A percentile compares a stretch with the other conserved stretches of the same genome.
Conservation (phyloP, 352 stramenopile species). For the Poterioochromonas sp. region DNA sequence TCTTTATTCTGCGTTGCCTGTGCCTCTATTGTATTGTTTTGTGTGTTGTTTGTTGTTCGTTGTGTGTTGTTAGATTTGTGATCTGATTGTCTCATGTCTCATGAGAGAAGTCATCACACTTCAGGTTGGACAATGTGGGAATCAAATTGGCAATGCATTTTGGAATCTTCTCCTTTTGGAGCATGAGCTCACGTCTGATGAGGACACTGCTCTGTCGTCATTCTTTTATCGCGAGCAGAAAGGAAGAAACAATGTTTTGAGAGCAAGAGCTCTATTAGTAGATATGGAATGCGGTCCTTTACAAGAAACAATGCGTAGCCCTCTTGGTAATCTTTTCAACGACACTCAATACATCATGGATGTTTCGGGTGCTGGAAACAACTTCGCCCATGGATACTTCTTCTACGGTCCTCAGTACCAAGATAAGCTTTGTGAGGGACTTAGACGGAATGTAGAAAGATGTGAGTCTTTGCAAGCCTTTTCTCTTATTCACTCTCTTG, state of each 20-base stretch:
- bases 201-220: conserved; percentile 15
- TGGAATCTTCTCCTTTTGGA: conserved; percentile 76
- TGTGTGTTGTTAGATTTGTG: too few species aligned
- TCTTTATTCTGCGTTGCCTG: too few species aligned
- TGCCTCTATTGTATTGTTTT: too few species aligned
- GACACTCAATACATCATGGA: conserved; percentile 70
- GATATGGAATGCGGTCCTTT: conserved; percentile 82
- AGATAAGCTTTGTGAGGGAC: conserved; percentile 59
- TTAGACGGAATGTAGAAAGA: conserved; percentile 60
- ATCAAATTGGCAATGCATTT: conserved; percentile 82
- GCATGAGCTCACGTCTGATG: conserved; percentile 53
- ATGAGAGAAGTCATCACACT: conserved; percentile 40
- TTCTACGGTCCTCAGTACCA: conserved; percentile 73
- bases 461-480: conserved; percentile 82
- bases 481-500: conserved; percentile 80
- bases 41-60: too few species aligned
- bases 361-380: conserved; percentile 77
- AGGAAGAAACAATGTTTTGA: conserved; percentile 39
- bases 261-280: conserved; percentile 71
- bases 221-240: conserved; percentile 13
- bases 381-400: conserved; percentile 77
- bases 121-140: conserved; percentile 83
- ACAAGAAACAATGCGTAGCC: conserved; percentile 60
- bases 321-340: conserved; percentile 71
- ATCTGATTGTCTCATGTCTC: too few species aligned